Conservation (phyloP, 139 green algal species). For the Chlamydomonas schloesseri region DNA sequence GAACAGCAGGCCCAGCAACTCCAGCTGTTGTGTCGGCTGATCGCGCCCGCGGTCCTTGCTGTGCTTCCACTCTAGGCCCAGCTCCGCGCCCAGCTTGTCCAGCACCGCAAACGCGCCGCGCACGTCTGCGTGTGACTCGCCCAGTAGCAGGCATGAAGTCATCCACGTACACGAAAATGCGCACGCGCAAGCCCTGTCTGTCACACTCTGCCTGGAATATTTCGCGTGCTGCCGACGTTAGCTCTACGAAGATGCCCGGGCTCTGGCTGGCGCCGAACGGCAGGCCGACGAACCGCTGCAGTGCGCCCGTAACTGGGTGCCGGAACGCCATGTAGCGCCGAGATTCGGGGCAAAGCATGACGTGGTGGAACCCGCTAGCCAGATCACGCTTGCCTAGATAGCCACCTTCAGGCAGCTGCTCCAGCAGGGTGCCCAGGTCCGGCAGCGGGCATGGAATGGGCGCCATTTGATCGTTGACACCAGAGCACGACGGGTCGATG, state of each 20-base stretch:
- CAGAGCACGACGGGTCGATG: slow-evolving; percentile 5
- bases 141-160: background rate
- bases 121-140: background rate
- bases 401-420: background rate
- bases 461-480: slow-evolving; percentile 24
- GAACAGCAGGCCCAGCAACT: slow-evolving; percentile 4
- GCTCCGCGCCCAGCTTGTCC: background rate
- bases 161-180: background rate
- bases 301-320: background rate
- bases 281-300: slow-evolving; percentile 13
- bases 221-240: background rate
- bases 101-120: background rate
- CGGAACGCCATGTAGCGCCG: slow-evolving; percentile 33
- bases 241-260: slow-evolving; percentile 6
- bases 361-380: slow-evolving; percentile 22
- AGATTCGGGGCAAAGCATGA: background rate
- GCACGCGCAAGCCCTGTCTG: background rate
- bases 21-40: background rate
- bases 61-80: background rate
- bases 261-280: slow-evolving; percentile 27
- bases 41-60: background rate
- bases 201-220: slow-evolving; percentile 24
- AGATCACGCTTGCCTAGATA: slow-evolving; percentile 7
- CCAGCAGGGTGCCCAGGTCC: background rate
- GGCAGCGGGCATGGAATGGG: slow-evolving; percentile 30